Evolutionary conservation across 495 filamentous ascomycete genomes (phyloP).

Genomic region (Xylaria grammica): DNA sequence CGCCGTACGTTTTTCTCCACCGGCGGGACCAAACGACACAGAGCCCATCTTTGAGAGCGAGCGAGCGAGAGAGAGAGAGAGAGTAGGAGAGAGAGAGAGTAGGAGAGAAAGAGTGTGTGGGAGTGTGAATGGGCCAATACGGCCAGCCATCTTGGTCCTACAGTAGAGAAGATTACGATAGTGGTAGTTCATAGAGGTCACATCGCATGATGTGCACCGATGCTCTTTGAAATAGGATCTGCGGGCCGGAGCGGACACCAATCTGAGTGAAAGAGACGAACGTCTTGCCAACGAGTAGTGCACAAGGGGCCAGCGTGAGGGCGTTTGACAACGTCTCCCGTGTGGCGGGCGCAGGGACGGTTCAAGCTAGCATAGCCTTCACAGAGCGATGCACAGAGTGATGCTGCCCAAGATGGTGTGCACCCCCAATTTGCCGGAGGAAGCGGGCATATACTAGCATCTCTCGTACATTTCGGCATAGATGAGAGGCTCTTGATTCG

Average conservation of each 20-base stretch:
- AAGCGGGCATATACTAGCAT: slow-evolving; percentile 11
- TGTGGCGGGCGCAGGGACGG: slow-evolving; percentile 15
- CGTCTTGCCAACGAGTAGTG: background rate
- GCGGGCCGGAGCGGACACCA: background rate
- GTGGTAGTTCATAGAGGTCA: background rate
- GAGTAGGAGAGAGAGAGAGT: no score
- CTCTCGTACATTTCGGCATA: slow-evolving; percentile 18
- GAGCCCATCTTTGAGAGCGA: background rate
- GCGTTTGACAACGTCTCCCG: background rate
- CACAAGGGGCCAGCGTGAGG: background rate
- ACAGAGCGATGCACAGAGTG: no score
- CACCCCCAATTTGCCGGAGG: slow-evolving; percentile 20
- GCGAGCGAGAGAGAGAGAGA: no score
- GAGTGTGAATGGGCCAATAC: background rate
- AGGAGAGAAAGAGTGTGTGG: no score
- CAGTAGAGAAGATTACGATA: background rate
- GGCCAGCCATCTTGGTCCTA: background rate
- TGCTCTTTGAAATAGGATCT: background rate
- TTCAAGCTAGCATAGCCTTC: background rate
- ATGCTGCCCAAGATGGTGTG: slow-evolving; percentile 11
- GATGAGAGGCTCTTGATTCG: slow-evolving; percentile 16
- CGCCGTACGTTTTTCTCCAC: background rate
- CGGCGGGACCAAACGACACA: background rate
- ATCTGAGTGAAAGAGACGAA: background rate
- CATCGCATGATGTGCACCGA: slow-evolving; percentile 11